Conservation (phyloP, 805 yeast genomes). For the Yarrowia sp. region DNA sequence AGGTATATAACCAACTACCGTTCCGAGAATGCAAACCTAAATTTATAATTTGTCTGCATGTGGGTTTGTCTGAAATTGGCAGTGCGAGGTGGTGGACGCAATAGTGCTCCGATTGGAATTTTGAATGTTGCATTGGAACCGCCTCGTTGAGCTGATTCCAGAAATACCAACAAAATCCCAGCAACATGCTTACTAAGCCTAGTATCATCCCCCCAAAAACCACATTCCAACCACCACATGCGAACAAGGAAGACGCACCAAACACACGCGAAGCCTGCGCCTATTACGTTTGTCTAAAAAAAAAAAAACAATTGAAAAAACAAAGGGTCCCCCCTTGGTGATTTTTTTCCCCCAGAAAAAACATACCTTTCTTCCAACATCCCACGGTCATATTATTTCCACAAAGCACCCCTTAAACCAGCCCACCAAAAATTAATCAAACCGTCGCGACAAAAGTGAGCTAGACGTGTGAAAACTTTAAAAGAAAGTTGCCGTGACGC, state of each 20-base stretch:
- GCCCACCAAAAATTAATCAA: neutral
- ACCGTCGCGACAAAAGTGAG: neutral
- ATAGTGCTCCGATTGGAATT: neutral
- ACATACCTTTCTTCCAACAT: no score
- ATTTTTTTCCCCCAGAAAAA: no score
- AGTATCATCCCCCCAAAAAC: no score
- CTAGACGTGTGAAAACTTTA: no score
- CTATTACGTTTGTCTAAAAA: neutral
- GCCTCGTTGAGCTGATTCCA: no score
- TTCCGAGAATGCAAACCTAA: neutral
- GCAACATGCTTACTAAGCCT: no score
- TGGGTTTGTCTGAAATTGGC: no score
- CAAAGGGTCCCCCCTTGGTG: neutral
- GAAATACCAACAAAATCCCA: no score
- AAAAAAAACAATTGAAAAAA: neutral
- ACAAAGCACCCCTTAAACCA: neutral
- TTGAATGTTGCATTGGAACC: neutral
- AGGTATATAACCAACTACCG: neutral
- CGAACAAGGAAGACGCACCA: slow-evolving; percentile 11
- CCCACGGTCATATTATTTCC: neutral
- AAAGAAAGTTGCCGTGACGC: no score
- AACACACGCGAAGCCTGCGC: slow-evolving; percentile 22
- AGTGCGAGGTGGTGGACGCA: neutral
- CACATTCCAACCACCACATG: neutral
- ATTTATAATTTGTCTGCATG: neutral